Conservation (phyloP, 2,329 filamentous ascomycete genomes). For the Penicillium sp. region DNA sequence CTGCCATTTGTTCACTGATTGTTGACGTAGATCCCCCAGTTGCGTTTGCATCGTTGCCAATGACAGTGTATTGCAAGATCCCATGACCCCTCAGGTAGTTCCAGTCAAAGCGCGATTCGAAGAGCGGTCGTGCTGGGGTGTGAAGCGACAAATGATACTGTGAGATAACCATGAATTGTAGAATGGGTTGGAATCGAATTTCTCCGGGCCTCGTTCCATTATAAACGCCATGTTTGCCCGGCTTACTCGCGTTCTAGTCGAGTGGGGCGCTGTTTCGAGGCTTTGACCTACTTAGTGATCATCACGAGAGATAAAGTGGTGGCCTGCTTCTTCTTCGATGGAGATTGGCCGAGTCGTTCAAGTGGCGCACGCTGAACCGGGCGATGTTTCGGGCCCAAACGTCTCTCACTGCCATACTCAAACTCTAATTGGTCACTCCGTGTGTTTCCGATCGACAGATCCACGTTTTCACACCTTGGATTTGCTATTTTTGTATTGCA, state of each 20-base stretch:
- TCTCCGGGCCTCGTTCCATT: not conserved
- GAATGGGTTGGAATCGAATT: not conserved
- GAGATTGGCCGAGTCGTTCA: not conserved
- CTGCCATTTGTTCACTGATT: slow-evolving; percentile 11
- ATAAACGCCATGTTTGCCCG: not conserved
- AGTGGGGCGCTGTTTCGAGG: not conserved
- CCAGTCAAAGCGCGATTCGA: not conserved
- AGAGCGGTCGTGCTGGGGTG: not conserved
- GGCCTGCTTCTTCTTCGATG: not conserved
- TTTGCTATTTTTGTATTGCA: slow-evolving; percentile 7
- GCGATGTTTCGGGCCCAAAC: slow-evolving; percentile 5
- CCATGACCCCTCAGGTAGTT: not conserved
- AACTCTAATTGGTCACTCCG: slow-evolving; percentile 1
- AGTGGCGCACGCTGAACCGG: not conserved
- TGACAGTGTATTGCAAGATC: not conserved
- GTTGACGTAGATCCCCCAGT: slow-evolving; percentile 5
- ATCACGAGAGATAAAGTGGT: not conserved
- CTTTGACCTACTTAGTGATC: not conserved
- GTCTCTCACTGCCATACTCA: not conserved
- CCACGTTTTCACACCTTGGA: not conserved
- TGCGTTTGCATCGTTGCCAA: not conserved
- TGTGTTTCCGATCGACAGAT: not conserved
- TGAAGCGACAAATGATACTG: not conserved
- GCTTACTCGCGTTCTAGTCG: not conserved
- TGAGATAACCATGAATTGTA: not conserved